phyloP scores from a whole-genome alignment of 1,139 yeast species.

The Pichia sp. region DNA sequence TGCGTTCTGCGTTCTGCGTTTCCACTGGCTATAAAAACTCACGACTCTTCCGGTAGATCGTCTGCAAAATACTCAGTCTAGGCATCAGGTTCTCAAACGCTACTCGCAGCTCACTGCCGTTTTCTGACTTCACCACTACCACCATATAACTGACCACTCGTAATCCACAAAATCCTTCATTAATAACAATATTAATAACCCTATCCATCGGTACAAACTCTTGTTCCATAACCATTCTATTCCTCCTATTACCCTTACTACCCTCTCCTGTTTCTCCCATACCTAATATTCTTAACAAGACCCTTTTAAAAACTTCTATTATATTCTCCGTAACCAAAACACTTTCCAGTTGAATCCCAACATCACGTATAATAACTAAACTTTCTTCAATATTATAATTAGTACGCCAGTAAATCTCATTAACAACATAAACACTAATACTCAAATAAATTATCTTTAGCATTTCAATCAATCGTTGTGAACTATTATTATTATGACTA shows the following conservation, averaged over 20 bases:
- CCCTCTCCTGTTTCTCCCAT: not conserved
- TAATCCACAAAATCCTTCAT: slow-evolving; percentile 61
- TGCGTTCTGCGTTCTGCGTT: not conserved
- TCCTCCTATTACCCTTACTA: not conserved
- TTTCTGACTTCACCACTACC: slow-evolving; percentile 37
- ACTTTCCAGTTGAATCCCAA: slow-evolving; percentile 26
- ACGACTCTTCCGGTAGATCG: not conserved
- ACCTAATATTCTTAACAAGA: not conserved
- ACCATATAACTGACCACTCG: slow-evolving; percentile 59
- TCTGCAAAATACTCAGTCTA: not conserved
- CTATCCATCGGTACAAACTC: slow-evolving; percentile 46
- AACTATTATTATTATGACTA: not conserved
- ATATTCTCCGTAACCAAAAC: slow-evolving; percentile 9
- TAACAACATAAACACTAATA: slow-evolving; percentile 13
- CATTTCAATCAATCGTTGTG: not conserved
- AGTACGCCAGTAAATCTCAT: slow-evolving; percentile 15
- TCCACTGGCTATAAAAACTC: not conserved
- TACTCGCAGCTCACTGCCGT: not conserved
- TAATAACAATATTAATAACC: slow-evolving; percentile 55
- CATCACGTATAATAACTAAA: slow-evolving; percentile 22
- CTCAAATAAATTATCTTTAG: slow-evolving; percentile 4
- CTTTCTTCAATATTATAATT: slow-evolving; percentile 23
- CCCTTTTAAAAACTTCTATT: slow-evolving; percentile 2
- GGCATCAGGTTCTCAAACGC: not conserved
- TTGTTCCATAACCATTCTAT: slow-evolving; percentile 11